phyloP scores from a whole-genome alignment of 192 early-diverging fungal genomes.

The Funneliformis mosseae region DNA sequence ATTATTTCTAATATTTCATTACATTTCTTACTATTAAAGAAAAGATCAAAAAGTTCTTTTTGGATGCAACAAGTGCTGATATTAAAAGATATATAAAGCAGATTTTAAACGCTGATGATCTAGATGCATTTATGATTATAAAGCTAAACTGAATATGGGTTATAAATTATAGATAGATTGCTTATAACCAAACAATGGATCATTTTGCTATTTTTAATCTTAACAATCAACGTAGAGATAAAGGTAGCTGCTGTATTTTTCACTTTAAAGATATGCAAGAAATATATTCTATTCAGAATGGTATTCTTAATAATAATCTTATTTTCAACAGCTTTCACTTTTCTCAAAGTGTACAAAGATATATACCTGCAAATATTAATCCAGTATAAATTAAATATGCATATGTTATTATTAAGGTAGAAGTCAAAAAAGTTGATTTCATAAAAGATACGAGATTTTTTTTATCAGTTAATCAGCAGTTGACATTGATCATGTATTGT shows the following conservation, averaged over 20 bases:
- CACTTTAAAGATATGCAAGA: conserved; percentile 6
- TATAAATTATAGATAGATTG: background rate
- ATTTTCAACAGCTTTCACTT: conserved; percentile 5
- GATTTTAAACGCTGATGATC: conserved; percentile 6
- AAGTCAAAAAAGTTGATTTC: conserved; percentile 1
- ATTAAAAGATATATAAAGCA: conserved; percentile 12
- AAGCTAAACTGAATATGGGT: conserved; percentile 1
- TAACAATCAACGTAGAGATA: conserved; percentile 13
- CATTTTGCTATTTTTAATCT: background rate
- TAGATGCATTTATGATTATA: background rate
- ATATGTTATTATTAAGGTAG: background rate
- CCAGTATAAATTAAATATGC: background rate
- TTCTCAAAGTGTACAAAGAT: background rate
- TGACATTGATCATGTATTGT: too few relatives aligned
- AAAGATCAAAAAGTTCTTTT: conserved; percentile 7
- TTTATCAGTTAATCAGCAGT: too few relatives aligned
- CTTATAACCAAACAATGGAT: background rate
- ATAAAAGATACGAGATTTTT: background rate
- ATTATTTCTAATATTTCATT: conserved; percentile 15
- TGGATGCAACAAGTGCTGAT: background rate
- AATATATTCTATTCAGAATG: background rate
- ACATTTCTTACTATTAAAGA: conserved; percentile 15
- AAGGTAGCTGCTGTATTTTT: conserved; percentile 2
- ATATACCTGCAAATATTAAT: background rate
- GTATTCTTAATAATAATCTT: background rate